Percentiles rank a stretch among this genome's conserved stretches.
phyloP scores from a whole-genome alignment of 345 rosid genomes.

The Adansonia digitata region DNA sequence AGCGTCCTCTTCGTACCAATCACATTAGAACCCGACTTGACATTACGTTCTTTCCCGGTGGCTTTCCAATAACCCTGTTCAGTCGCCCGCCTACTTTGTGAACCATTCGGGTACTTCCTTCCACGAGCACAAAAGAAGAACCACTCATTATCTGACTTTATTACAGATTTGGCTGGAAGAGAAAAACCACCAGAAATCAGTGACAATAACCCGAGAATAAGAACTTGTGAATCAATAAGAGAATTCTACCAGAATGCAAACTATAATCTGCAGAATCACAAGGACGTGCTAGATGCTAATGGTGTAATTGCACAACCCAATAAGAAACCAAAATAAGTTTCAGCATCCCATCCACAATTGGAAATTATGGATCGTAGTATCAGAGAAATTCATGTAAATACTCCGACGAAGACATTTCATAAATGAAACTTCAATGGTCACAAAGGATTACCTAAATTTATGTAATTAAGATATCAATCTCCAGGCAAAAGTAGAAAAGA shows the following conservation, averaged over 20 bases:
- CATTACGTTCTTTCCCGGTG: slow-evolving; percentile 80
- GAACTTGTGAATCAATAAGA: background rate
- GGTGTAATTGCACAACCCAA: background rate
- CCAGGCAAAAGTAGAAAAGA: slow-evolving; percentile 5
- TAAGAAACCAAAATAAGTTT: background rate
- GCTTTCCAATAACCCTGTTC: slow-evolving; percentile 87
- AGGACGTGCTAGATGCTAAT: background rate
- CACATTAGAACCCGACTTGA: slow-evolving; percentile 46
- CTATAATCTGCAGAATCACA: background rate
- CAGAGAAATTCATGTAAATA: background rate
- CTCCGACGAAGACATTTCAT: background rate
- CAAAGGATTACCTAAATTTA: background rate
- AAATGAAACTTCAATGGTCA: no score
- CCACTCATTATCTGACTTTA: slow-evolving; percentile 81
- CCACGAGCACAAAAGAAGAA: slow-evolving; percentile 84
- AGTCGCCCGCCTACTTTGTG: slow-evolving; percentile 77
- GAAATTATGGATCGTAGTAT: background rate
- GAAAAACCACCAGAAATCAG: slow-evolving; percentile 13
- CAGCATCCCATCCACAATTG: background rate
- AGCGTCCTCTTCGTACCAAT: slow-evolving; percentile 91
- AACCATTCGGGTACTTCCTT: slow-evolving; percentile 80
- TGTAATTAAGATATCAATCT: background rate
- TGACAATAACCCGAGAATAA: background rate
- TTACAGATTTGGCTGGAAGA: slow-evolving; percentile 49
- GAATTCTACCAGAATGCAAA: background rate